Percentiles rank a stretch among this genome's conserved stretches.
phyloP scores from a whole-genome alignment of 768 basidiomycete species.

The Rhodosporidiobolus odoratus region DNA sequence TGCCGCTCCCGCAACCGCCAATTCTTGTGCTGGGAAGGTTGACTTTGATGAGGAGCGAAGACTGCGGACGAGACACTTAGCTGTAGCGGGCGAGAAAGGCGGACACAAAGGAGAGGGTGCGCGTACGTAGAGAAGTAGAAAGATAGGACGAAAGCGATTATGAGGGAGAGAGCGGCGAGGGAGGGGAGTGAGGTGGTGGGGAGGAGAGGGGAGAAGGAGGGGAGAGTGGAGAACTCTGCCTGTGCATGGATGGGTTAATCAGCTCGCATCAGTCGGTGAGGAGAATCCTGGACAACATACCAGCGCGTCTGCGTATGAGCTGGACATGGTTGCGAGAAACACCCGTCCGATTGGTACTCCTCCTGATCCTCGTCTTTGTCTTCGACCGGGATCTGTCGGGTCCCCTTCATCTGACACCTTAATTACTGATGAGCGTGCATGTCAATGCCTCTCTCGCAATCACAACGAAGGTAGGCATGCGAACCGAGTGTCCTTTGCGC shows the following conservation, averaged over 20 bases:
- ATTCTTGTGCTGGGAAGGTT: slow-evolving; percentile 60
- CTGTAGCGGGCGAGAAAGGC: no score
- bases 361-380: no score
- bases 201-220: not conserved
- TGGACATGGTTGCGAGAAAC: not conserved
- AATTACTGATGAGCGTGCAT: no score
- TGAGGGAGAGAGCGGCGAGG: slow-evolving; percentile 1
- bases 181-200: slow-evolving; percentile 1
- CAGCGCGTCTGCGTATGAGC: not conserved
- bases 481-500: no score
- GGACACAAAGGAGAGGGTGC: not conserved
- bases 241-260: not conserved
- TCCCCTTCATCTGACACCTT: no score
- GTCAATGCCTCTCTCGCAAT: no score
- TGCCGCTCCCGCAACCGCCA: slow-evolving; percentile 64
- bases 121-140: slow-evolving; percentile 24
- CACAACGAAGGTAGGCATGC: no score
- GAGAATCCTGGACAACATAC: not conserved
- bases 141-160: slow-evolving; percentile 6
- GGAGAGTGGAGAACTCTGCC: slow-evolving; percentile 5
- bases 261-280: not conserved
- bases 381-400: no score
- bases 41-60: slow-evolving; percentile 61
- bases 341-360: no score
- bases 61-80: slow-evolving; percentile 48